Evolutionary conservation across 83 land plant species (phyloP).

Genomic region (Picea engelmannii): DNA sequence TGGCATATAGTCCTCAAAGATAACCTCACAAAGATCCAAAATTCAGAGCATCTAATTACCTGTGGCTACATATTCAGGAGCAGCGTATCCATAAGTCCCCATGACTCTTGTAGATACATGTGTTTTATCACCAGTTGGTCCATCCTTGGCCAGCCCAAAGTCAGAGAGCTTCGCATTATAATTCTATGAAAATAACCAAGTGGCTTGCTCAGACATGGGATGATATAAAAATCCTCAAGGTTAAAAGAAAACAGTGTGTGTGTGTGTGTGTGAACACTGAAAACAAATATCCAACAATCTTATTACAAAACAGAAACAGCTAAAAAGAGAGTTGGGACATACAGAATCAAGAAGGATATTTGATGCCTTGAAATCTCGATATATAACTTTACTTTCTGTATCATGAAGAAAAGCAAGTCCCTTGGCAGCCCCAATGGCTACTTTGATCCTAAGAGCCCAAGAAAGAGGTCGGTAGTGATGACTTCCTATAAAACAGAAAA

Average conservation of each 20-base stretch:
- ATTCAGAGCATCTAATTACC: slow-evolving; percentile 17
- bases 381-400: slow-evolving; percentile 58
- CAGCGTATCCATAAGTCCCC: slow-evolving; percentile 66
- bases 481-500: slow-evolving; percentile 41
- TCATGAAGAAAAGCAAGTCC: slow-evolving; percentile 76
- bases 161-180: slow-evolving; percentile 65
- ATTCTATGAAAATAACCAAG: slow-evolving; percentile 20
- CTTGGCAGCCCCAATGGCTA: slow-evolving; percentile 71
- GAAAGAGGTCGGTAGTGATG: slow-evolving; percentile 63
- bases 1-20: no score
- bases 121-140: slow-evolving; percentile 50
- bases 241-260: no score
- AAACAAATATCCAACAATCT: not conserved
- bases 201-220: no score
- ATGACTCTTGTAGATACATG: slow-evolving; percentile 56
- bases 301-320: not conserved
- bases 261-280: no score
- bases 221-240: no score
- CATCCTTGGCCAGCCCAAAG: slow-evolving; percentile 70
- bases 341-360: slow-evolving; percentile 68
- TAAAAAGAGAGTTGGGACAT: slow-evolving; percentile 9
- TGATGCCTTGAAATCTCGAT: slow-evolving; percentile 68
- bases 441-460: slow-evolving; percentile 61
- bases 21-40: no score
- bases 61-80: slow-evolving; percentile 66